These are phyloP conservation scores for Verticillium dahliae DNA, from an alignment of 2,329 filamentous ascomycete genomes.

Conservation along the genomic window DNA sequence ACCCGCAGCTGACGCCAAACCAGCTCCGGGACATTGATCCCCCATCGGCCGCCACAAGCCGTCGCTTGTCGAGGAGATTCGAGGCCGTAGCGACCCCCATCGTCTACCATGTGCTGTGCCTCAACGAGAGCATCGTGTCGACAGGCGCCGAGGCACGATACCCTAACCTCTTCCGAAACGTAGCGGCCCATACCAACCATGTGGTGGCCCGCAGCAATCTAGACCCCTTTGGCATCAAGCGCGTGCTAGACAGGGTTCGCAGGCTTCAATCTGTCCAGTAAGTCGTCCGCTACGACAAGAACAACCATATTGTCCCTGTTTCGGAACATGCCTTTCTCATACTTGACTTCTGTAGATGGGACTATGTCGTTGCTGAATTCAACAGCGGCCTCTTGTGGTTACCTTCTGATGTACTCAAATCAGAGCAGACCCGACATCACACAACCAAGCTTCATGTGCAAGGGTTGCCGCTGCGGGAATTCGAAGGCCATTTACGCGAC, in stretches of 20 bases:
- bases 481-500: conserved; percentile 24
- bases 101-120: conserved; percentile 28
- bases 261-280: conserved; percentile 34
- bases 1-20: not conserved
- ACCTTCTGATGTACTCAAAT: conserved; percentile 30
- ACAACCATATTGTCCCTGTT: not conserved
- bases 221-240: conserved; percentile 26
- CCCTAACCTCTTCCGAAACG: conserved; percentile 24
- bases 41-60: conserved; percentile 23
- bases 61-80: conserved; percentile 31
- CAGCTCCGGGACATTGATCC: conserved; percentile 32
- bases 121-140: conserved; percentile 30
- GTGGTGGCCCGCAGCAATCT: conserved; percentile 32
- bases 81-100: conserved; percentile 35
- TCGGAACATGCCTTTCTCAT: conserved; percentile 11
- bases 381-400: conserved; percentile 23
- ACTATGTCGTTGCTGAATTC: conserved; percentile 24
- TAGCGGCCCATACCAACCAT: conserved; percentile 31
- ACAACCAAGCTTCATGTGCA: conserved; percentile 30
- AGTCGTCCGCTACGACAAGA: not conserved
- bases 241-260: conserved; percentile 26
- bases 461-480: conserved; percentile 30
- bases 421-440: conserved; percentile 19
- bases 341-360: conserved; percentile 23
- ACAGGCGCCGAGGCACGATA: conserved; percentile 23